Conservation (phyloP, 169 alveolate species). For the Besnoitia besnoiti region DNA sequence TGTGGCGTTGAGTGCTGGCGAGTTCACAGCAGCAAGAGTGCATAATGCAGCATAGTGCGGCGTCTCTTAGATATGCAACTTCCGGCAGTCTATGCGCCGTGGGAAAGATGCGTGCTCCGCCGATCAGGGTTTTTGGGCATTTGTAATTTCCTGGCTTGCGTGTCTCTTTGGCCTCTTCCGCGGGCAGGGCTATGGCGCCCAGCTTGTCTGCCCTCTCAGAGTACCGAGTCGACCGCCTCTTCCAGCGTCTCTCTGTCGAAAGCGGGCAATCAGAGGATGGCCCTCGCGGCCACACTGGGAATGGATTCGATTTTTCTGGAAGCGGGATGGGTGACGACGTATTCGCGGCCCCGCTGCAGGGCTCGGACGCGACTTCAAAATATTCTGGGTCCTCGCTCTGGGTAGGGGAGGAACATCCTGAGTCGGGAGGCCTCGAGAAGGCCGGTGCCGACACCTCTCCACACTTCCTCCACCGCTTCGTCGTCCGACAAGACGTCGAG, state of each 20-base stretch:
- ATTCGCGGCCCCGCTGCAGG: neutral
- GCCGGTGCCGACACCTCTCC: neutral
- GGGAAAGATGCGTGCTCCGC: no score
- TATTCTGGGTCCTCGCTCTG: neutral
- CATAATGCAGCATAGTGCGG: no score
- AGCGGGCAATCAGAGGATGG: neutral
- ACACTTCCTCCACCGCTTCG: neutral
- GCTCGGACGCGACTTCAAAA: neutral
- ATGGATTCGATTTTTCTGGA: neutral
- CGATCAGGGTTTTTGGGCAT: no score
- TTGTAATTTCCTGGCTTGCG: neutral
- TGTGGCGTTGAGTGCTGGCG: neutral
- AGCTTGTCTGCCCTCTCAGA: neutral
- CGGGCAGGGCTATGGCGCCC: slow-evolving; percentile 31
- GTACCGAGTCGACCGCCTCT: slow-evolving; percentile 30
- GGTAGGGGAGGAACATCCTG: neutral
- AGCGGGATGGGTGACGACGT: slow-evolving; percentile 7
- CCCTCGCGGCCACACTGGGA: neutral
- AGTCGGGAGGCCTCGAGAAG: neutral
- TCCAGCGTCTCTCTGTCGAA: slow-evolving; percentile 12
- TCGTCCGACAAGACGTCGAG: neutral
- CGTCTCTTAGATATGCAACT: no score
- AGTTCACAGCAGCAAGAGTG: neutral
- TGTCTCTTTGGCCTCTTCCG: neutral
- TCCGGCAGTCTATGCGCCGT: no score